Evolutionary conservation across 345 rosid species (phyloP).

Genomic region (Dipteronia sinensis): DNA sequence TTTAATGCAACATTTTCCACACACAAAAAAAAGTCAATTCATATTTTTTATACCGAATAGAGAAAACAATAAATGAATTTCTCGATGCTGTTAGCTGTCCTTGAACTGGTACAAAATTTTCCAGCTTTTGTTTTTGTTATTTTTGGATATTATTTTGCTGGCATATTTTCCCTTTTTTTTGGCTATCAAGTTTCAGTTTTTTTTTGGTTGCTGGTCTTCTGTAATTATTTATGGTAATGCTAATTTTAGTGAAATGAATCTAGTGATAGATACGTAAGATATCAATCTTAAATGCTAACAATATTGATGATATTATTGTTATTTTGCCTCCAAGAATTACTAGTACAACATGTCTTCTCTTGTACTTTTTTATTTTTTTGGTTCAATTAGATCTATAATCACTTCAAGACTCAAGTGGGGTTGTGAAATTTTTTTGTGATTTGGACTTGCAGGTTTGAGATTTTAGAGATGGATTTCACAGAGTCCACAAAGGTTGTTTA

Average conservation of each 20-base stretch:
- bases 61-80: constrained; percentile 5
- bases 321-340: neutral
- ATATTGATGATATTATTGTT: neutral
- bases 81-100: constrained; percentile 19
- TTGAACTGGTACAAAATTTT: constrained; percentile 16
- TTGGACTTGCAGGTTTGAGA: constrained; percentile 38
- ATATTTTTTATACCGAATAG: constrained; percentile 15
- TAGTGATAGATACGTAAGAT: constrained; percentile 15
- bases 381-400: constrained; percentile 22
- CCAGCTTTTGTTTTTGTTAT: constrained; percentile 22
- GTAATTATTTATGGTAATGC: neutral
- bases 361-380: neutral
- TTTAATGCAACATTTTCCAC: neutral
- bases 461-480: constrained; percentile 66
- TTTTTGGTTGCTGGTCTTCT: constrained; percentile 9
- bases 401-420: neutral
- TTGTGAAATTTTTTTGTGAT: neutral
- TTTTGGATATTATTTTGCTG: constrained; percentile 21
- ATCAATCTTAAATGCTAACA: neutral
- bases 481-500: constrained; percentile 81
- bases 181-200: constrained; percentile 8
- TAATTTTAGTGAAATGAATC: constrained; percentile 6
- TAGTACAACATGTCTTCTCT: neutral
- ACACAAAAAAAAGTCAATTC: neutral
- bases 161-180: constrained; percentile 17